Evolutionary conservation across 768 basidiomycete genomes (phyloP).

Genomic region (Phaeotremella skinneri): DNA sequence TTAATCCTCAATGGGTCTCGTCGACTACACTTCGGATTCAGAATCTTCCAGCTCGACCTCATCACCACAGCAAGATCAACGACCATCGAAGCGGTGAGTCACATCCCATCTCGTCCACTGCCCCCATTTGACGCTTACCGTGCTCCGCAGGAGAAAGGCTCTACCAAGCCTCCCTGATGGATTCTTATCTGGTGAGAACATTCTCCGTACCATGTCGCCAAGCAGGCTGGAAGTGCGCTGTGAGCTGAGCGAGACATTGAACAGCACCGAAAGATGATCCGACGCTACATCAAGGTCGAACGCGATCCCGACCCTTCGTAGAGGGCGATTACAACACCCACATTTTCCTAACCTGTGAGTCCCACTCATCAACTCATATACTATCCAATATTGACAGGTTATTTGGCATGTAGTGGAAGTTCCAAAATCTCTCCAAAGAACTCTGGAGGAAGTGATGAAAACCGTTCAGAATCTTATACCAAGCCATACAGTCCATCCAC

Average conservation of each 20-base stretch:
- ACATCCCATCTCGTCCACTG: too few relatives aligned
- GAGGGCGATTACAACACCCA: conserved; percentile 82
- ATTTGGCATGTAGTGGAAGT: conserved; percentile 55
- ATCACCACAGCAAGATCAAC: neutral
- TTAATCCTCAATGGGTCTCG: conserved; percentile 18
- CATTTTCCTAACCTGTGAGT: conserved; percentile 66
- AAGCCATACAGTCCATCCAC: conserved; percentile 1
- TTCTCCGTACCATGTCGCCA: too few relatives aligned
- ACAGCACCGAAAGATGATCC: conserved; percentile 69
- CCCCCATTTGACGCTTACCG: too few relatives aligned
- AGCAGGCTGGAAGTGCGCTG: too few relatives aligned
- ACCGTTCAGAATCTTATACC: conserved; percentile 55
- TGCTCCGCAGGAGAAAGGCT: conserved; percentile 8
- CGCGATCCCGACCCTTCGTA: conserved; percentile 70
- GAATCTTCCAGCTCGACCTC: conserved; percentile 9
- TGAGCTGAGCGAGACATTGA: too few relatives aligned
- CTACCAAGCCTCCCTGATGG: conserved; percentile 20
- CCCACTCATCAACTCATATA: neutral
- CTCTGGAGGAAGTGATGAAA: conserved; percentile 56
- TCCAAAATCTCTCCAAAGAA: conserved; percentile 52
- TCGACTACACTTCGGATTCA: conserved; percentile 24
- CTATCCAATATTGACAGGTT: conserved; percentile 46
- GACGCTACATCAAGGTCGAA: conserved; percentile 76
- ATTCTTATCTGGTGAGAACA: conserved; percentile 10
- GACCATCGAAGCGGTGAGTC: conserved; percentile 14